phyloP scores from a whole-genome alignment of 768 basidiomycete genomes.

The Hericium coralloides region DNA sequence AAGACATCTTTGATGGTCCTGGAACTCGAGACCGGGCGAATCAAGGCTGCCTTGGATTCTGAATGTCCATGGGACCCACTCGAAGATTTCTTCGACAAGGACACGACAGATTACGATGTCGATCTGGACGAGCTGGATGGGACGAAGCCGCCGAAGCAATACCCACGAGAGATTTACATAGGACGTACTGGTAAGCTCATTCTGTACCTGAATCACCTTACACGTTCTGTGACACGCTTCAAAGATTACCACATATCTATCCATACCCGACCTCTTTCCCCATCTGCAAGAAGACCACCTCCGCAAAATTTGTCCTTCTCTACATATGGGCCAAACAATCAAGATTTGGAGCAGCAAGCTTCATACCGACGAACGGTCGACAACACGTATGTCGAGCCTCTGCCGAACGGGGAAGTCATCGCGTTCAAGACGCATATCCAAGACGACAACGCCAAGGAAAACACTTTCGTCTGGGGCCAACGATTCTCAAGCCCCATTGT shows the following conservation, averaged over 20 bases:
- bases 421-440: conserved; percentile 48
- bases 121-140: conserved; percentile 57
- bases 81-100: conserved; percentile 39
- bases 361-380: conserved; percentile 73
- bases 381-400: conserved; percentile 69
- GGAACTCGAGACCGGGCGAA: conserved; percentile 70
- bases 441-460: conserved; percentile 23
- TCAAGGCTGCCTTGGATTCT: conserved; percentile 66
- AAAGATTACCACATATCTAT: conserved; percentile 88
- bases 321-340: conserved; percentile 87
- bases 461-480: conserved; percentile 47
- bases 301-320: conserved; percentile 86
- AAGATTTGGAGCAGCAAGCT: conserved; percentile 64
- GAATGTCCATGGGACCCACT: conserved; percentile 74
- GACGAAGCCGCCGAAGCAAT: conserved; percentile 26
- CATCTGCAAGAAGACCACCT: conserved; percentile 29
- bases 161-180: conserved; percentile 44
- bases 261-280: conserved; percentile 42
- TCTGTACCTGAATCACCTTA: background rate
- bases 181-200: conserved; percentile 50
- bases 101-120: conserved; percentile 33
- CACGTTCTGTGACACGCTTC: conserved; percentile 7
- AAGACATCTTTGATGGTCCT: conserved; percentile 74
- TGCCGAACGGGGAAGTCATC: conserved; percentile 71
- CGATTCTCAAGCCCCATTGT: conserved; percentile 64